Percentiles rank a stretch among this genome's conserved stretches.
phyloP scores from a whole-genome alignment of 1,284 basidiomycete species.

The Ceratobasidium sp. region DNA sequence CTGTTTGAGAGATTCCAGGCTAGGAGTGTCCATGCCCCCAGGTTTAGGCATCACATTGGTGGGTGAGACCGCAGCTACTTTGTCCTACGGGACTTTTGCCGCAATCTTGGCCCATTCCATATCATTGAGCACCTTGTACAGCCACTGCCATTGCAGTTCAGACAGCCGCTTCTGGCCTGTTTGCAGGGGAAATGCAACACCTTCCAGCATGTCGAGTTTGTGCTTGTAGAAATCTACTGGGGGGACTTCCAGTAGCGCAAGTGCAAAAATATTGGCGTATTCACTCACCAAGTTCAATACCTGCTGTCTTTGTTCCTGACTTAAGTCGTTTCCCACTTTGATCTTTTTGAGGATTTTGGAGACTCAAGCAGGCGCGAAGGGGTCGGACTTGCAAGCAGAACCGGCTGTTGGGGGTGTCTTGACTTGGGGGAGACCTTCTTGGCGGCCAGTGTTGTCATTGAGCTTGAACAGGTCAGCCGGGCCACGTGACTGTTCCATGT shows the following conservation, averaged over 20 bases:
- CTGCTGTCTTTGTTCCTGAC: slow-evolving; percentile 8
- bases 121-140: slow-evolving; percentile 47
- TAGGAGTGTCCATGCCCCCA: slow-evolving; percentile 15
- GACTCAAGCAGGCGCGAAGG: not conserved
- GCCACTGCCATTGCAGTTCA: slow-evolving; percentile 41
- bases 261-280: slow-evolving; percentile 39
- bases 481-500: not conserved
- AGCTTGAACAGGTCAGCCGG: slow-evolving; percentile 2
- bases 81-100: slow-evolving; percentile 40
- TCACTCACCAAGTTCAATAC: slow-evolving; percentile 21
- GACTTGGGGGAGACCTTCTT: not conserved
- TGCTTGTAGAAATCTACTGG: slow-evolving; percentile 46
- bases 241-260: slow-evolving; percentile 30
- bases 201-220: slow-evolving; percentile 47
- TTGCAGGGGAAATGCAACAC: slow-evolving; percentile 32
- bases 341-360: slow-evolving; percentile 22
- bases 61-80: slow-evolving; percentile 46
- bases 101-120: slow-evolving; percentile 42
- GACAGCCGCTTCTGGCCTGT: slow-evolving; percentile 47
- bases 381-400: not conserved
- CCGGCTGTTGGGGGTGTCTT: not conserved
- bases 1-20: slow-evolving; percentile 33
- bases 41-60: slow-evolving; percentile 51
- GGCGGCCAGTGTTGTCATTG: not conserved
- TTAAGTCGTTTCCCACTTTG: slow-evolving; percentile 38